These are phyloP conservation scores for Fistulinella prunicolor DNA, from an alignment of 768 basidiomycete genomes.

Conservation along the genomic window DNA sequence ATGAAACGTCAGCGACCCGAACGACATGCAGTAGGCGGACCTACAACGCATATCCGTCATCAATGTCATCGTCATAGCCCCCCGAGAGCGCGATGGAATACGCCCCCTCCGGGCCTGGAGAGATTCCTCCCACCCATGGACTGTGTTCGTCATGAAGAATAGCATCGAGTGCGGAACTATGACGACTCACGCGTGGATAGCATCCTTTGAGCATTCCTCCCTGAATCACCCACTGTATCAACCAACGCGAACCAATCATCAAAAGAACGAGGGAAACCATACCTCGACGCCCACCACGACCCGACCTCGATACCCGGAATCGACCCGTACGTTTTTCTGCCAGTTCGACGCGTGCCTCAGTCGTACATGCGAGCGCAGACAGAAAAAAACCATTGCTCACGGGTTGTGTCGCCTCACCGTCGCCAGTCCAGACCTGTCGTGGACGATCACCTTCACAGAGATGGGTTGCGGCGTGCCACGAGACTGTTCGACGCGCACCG, in stretches of 20 bases:
- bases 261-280: conserved; percentile 18
- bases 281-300: conserved; percentile 78
- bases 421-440: conserved; percentile 35
- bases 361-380: conserved; percentile 15
- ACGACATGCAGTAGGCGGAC: conserved; percentile 27
- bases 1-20: background rate
- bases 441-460: conserved; percentile 37
- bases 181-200: conserved; percentile 76
- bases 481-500: conserved; percentile 34
- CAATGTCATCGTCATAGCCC: conserved; percentile 85
- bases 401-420: conserved; percentile 35
- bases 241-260: background rate
- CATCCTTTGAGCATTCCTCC: conserved; percentile 66
- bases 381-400: conserved; percentile 16
- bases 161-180: background rate
- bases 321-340: conserved; percentile 71
- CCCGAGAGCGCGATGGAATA: conserved; percentile 87
- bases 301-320: conserved; percentile 82
- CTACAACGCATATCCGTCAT: conserved; percentile 79
- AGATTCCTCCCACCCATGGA: conserved; percentile 83
- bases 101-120: conserved; percentile 57
- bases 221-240: conserved; percentile 24
- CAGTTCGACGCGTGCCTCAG: conserved; percentile 5
- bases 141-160: conserved; percentile 33
- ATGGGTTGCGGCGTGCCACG: conserved; percentile 35